These are phyloP conservation scores for Scheffersomyces titani DNA, from an alignment of 1,139 yeast species.

Conservation along the genomic window DNA sequence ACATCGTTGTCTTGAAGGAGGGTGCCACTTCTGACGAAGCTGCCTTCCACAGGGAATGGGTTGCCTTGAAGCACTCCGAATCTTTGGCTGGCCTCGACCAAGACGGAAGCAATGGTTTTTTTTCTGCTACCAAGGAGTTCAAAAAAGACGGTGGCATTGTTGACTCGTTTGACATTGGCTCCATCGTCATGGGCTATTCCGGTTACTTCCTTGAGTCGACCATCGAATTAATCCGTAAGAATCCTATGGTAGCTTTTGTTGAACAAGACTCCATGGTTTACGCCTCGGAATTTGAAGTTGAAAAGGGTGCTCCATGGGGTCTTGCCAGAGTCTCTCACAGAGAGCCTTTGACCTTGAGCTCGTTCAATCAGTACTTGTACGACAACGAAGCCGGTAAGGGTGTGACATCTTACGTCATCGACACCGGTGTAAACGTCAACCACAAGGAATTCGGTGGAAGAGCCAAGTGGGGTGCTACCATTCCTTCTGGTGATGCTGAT, in stretches of 20 bases:
- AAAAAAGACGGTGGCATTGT: constrained; percentile 58
- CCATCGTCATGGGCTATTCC: constrained; percentile 60
- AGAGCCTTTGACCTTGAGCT: constrained; percentile 66
- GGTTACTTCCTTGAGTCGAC: constrained; percentile 77
- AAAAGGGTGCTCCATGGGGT: constrained; percentile 96
- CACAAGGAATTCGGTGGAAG: constrained; percentile 90
- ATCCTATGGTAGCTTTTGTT: constrained; percentile 73
- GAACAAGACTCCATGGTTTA: constrained; percentile 80
- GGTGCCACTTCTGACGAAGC: constrained; percentile 51
- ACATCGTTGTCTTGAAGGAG: constrained; percentile 73
- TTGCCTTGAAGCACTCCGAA: constrained; percentile 48
- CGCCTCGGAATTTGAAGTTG: constrained; percentile 61
- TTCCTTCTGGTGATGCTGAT: constrained; percentile 82
- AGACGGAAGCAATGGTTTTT: constrained; percentile 39
- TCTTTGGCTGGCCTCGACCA: constrained; percentile 24
- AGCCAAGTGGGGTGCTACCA: constrained; percentile 91
- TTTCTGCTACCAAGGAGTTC: constrained; percentile 34
- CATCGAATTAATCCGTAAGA: constrained; percentile 66
- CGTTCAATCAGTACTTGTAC: constrained; percentile 83
- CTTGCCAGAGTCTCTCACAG: constrained; percentile 93
- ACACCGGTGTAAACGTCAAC: constrained; percentile 83
- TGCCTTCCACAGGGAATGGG: constrained; percentile 66
- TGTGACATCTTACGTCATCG: constrained; percentile 89
- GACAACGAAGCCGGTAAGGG: constrained; percentile 89
- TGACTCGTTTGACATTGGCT: constrained; percentile 64